A percentile compares a stretch with the other conserved stretches of the same genome.
Conservation (phyloP, 2,329 filamentous ascomycete species). For the Leptographium radiaticola region DNA sequence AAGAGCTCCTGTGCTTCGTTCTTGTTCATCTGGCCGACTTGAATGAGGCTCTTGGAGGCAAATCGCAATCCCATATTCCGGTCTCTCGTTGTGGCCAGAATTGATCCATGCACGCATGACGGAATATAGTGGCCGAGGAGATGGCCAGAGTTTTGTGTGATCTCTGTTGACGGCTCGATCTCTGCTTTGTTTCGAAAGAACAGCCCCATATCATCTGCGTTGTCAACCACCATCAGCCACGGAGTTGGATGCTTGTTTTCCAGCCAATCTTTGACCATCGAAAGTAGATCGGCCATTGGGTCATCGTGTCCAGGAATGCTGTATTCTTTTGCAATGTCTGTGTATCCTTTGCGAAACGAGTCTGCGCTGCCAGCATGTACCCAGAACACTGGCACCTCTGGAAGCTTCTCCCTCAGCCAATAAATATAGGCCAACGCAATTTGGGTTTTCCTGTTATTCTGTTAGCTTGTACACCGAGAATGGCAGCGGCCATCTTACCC, state of each 20-base stretch:
- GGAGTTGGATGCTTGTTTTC: background rate
- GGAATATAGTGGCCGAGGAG: background rate
- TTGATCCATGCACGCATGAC: background rate
- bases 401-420: background rate
- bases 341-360: background rate
- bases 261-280: background rate
- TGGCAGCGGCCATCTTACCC: background rate
- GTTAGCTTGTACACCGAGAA: background rate
- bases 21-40: background rate
- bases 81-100: background rate
- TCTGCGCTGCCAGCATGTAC: background rate
- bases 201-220: background rate
- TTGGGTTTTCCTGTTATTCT: background rate
- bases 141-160: no score
- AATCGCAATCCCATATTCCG: background rate
- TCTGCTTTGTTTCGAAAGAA: background rate
- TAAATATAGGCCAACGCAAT: background rate
- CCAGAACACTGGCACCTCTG: background rate
- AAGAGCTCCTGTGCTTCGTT: background rate
- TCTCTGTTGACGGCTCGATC: no score
- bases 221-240: background rate
- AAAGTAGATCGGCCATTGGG: background rate
- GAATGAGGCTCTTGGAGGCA: background rate
- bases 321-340: background rate
- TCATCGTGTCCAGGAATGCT: background rate